Base-by-base conservation (phyloP, 208 protist genomes). In the Leishmania lainsoni region DNA sequence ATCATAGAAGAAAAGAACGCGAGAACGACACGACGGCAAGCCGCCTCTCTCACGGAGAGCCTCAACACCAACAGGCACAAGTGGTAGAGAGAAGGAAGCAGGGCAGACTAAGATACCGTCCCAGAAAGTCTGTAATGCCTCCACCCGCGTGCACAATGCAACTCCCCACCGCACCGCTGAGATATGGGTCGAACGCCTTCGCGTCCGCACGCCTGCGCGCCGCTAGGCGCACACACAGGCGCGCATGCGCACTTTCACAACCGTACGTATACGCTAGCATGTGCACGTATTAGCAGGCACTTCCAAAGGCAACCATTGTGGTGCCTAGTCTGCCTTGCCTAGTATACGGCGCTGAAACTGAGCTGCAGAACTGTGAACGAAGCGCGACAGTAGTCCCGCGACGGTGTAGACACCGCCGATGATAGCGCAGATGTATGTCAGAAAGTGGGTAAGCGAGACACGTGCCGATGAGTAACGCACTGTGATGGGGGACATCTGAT, bases 381-480 rank as follows among this genome's bases (percentile, higher is more conserved):
- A 76, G 68, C 84, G 83, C 4, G 84, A 86, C 39, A 91, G 61
- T 3, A 95, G 76, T 32, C 93, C 93, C 0, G 90, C 90, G 5
- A 98, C 94, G 45, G 97, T 98, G 80, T 96, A 99, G 5, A 98
- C 94, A 49, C 98, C 98, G 17, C 98, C 98, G 48, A 99, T 84
- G 73, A 99, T 98, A 54, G 98, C 98, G 80, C 95, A 99, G 12
- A 99, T 87, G 76, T 91, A 91, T 0, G 97, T 99, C 10, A 99
- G 73, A 82, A 99, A 99, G 76, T 98, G 94, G 0, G 89, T 75
- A 69, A 98, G 97, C 35, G 90, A 94, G 39, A 91, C 86, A 1
- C 88, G 84, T 10, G 79, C 75, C 56, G 96, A 85, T 5, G 82
- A 86, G 78, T 97, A 95, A 68, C 88, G 81, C 17, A 98, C 94